A percentile compares a stretch with the other conserved stretches of the same genome.
These are phyloP conservation scores for Diplodia corticola DNA, from an alignment of 2,329 filamentous ascomycete genomes.

Conservation along the genomic window DNA sequence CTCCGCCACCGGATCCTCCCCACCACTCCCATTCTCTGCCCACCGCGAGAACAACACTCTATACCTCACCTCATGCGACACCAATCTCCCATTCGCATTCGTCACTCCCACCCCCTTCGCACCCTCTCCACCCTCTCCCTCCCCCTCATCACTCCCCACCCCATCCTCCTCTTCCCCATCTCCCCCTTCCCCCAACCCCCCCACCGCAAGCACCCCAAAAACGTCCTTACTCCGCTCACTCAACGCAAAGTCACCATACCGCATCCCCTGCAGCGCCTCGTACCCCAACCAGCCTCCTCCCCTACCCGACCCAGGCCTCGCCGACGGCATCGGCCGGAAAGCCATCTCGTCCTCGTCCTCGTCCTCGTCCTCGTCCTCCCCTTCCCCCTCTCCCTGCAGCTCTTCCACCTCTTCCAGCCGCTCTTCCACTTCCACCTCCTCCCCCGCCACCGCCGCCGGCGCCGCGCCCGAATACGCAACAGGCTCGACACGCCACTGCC, in stretches of 20 bases:
- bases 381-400: too few relatives aligned
- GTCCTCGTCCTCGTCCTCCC: too few relatives aligned
- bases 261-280: neutral
- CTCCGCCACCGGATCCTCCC: constrained; percentile 14
- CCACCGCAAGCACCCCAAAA: neutral
- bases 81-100: neutral
- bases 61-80: neutral
- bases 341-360: too few relatives aligned
- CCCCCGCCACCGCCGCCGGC: too few relatives aligned
- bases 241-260: neutral
- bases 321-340: too few relatives aligned
- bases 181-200: neutral
- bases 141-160: neutral
- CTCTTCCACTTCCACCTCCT: too few relatives aligned
- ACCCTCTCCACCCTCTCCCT: neutral
- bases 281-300: neutral
- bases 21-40: constrained; percentile 11
- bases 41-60: neutral
- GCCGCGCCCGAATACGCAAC: too few relatives aligned
- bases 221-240: neutral
- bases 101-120: neutral
- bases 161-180: neutral
- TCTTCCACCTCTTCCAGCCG: too few relatives aligned
- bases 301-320: too few relatives aligned
- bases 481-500: too few relatives aligned